These are phyloP conservation scores for Croton laevigatus DNA, from an alignment of 441 rosid genomes.

Conservation along the genomic window DNA sequence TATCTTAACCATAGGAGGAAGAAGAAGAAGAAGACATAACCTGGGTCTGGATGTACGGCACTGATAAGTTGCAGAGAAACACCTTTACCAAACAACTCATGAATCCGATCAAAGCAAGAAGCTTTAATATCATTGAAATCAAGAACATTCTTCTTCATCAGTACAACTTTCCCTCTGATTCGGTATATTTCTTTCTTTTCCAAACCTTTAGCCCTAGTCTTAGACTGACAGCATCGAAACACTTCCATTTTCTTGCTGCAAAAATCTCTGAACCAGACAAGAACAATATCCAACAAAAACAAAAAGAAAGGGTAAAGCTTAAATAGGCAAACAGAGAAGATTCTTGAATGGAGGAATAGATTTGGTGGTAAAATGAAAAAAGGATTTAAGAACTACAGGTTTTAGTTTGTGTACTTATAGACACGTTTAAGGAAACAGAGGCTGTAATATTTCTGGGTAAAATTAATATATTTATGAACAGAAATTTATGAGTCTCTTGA, in stretches of 20 bases:
- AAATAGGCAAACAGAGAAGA: neutral
- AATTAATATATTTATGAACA: too few relatives aligned
- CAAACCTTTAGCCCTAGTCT: constrained; percentile 3
- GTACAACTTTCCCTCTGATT: constrained; percentile 45
- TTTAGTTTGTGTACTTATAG: too few relatives aligned
- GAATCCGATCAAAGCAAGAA: constrained; percentile 46
- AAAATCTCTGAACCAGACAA: neutral
- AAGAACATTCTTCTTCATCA: constrained; percentile 64
- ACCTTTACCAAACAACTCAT: constrained; percentile 52
- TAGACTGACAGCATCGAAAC: constrained; percentile 20
- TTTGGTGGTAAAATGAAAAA: neutral
- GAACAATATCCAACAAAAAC: constrained; percentile 11
- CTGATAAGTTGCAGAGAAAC: constrained; percentile 59
- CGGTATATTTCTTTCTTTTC: constrained; percentile 14
- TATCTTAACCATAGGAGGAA: neutral
- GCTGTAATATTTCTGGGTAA: neutral
- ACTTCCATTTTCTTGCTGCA: constrained; percentile 15
- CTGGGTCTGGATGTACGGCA: constrained; percentile 38
- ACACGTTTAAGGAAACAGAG: too few relatives aligned
- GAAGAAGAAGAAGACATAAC: constrained; percentile 23
- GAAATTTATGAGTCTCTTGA: too few relatives aligned
- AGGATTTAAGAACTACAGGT: too few relatives aligned
- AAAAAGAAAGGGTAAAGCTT: neutral
- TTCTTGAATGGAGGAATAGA: neutral
- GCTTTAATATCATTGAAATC: constrained; percentile 48